Evolutionary conservation across 2,329 filamentous ascomycete species (phyloP).

Genomic region (Fusarium nanum): DNA sequence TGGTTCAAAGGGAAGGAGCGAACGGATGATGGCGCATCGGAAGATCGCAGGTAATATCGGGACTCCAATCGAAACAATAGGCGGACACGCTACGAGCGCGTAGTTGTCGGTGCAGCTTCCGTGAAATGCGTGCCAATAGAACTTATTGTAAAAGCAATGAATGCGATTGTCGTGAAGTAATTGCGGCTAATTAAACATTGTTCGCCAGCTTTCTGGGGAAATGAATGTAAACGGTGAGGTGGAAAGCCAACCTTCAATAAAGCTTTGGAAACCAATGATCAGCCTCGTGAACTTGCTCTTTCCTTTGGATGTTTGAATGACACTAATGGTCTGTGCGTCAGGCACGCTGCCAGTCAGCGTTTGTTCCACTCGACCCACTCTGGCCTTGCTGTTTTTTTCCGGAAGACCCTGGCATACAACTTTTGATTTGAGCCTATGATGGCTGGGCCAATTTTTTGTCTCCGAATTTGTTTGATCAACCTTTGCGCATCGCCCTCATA

Average conservation of each 20-base stretch:
- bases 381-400: slow-evolving; percentile 51
- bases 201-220: slow-evolving; percentile 23
- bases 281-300: slow-evolving; percentile 43
- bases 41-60: slow-evolving; percentile 17
- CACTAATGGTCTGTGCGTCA: slow-evolving; percentile 37
- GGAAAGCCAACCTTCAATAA: slow-evolving; percentile 22
- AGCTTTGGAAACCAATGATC: slow-evolving; percentile 28
- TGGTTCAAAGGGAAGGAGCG: slow-evolving; percentile 47
- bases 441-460: slow-evolving; percentile 46
- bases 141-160: neutral
- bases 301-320: slow-evolving; percentile 37
- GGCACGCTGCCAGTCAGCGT: slow-evolving; percentile 38
- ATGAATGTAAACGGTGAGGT: slow-evolving; percentile 33
- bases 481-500: slow-evolving; percentile 7
- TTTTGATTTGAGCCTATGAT: slow-evolving; percentile 39
- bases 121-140: neutral
- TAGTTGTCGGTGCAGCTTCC: slow-evolving; percentile 3
- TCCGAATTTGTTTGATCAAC: slow-evolving; percentile 31
- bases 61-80: slow-evolving; percentile 11
- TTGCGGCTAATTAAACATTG: slow-evolving; percentile 44
- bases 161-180: slow-evolving; percentile 13
- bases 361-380: slow-evolving; percentile 42
- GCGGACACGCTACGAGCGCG: slow-evolving; percentile 12
- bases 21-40: slow-evolving; percentile 46
- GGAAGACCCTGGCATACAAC: slow-evolving; percentile 28